Evolutionary conservation across 306 rosid genomes (phyloP).

Genomic region (Dryas octopetala): DNA sequence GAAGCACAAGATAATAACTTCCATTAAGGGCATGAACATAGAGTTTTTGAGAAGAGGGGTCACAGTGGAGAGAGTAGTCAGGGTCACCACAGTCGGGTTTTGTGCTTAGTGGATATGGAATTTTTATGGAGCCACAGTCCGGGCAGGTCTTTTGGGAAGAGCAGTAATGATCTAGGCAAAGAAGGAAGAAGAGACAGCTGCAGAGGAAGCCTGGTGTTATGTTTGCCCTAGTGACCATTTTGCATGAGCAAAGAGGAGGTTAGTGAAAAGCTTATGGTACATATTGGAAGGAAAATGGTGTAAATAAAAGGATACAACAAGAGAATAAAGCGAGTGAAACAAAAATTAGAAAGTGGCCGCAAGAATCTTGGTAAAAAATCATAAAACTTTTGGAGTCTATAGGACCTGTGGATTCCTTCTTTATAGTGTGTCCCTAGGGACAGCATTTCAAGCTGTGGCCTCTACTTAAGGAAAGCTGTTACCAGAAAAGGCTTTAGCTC

Average conservation of each 20-base stretch:
- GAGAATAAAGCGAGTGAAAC: slow-evolving; percentile 60
- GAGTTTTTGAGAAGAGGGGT: slow-evolving; percentile 48
- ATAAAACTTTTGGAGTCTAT: slow-evolving; percentile 33
- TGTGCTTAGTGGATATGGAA: slow-evolving; percentile 90
- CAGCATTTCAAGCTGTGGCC: slow-evolving; percentile 20
- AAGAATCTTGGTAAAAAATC: slow-evolving; percentile 51
- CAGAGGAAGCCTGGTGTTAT: slow-evolving; percentile 27
- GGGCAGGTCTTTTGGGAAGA: slow-evolving; percentile 71
- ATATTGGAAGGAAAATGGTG: slow-evolving; percentile 23
- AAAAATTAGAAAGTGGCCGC: slow-evolving; percentile 37
- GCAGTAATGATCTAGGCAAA: slow-evolving; percentile 33
- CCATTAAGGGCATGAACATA: slow-evolving; percentile 66
- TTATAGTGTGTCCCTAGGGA: slow-evolving; percentile 34
- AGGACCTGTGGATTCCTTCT: slow-evolving; percentile 58
- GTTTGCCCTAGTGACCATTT: slow-evolving; percentile 43
- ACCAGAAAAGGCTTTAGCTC: slow-evolving; percentile 34
- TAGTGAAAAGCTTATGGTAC: slow-evolving; percentile 34
- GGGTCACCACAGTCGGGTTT: slow-evolving; percentile 65
- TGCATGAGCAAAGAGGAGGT: slow-evolving; percentile 34
- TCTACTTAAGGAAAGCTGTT: slow-evolving; percentile 41
- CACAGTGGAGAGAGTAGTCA: slow-evolving; percentile 64
- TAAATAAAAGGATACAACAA: slow-evolving; percentile 33
- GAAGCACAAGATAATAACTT: slow-evolving; percentile 57
- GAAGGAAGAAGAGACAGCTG: slow-evolving; percentile 37
- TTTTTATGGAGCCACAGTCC: slow-evolving; percentile 63